Base-by-base conservation (phyloP, 495 filamentous ascomycete species). In the Collariella sp. region DNA sequence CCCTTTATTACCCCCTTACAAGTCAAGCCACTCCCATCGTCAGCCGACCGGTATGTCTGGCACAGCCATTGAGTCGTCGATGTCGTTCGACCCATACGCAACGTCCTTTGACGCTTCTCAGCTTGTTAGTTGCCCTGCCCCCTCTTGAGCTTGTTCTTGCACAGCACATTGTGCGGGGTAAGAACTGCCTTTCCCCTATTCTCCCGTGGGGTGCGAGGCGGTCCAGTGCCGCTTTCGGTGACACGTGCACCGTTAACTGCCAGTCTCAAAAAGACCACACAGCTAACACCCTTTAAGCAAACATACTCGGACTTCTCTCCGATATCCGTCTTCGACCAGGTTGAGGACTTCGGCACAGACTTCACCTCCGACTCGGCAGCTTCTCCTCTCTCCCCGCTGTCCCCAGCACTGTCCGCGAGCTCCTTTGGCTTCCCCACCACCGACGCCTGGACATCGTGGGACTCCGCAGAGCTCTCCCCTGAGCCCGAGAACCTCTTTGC, bases 351-450 rank as follows among this genome's bases (percentile, higher is more conserved):
- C 33, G 53, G 31, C 49, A 50, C 62, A 22, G 64, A 69, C 59
- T 64, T 67, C 57, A 52, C 52, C 10, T 62, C 62, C 12, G 65
- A 67, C 41, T 67, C 67, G 7, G 59, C 65, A 15, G 50, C 59
- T 12, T 64, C 64, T 7, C 60, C 62, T 3, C 41, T 29, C 20
- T 67, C 67, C 1, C 56, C 62, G 12, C 18, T 60, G 11, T 69
- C 67, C 2, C 61, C 65, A 11, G 65, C 41, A 9, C 58, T 62
- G 12, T 61, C 62, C 11, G 47, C 64, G 24, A 60, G 50, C 44
- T 63, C 66, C 5, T 67, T 54, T 41, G 49, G 57, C 38, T 54
- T 53, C 54, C 46, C 66, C 24, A 16, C 51, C 9, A 40, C 55
- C 7, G 62, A 63, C 39, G 51, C 50, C n/a, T 65, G 56, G 57